These are phyloP conservation scores for Rhodotorula babjevae DNA, from an alignment of 768 basidiomycete species.

Conservation along the genomic window DNA sequence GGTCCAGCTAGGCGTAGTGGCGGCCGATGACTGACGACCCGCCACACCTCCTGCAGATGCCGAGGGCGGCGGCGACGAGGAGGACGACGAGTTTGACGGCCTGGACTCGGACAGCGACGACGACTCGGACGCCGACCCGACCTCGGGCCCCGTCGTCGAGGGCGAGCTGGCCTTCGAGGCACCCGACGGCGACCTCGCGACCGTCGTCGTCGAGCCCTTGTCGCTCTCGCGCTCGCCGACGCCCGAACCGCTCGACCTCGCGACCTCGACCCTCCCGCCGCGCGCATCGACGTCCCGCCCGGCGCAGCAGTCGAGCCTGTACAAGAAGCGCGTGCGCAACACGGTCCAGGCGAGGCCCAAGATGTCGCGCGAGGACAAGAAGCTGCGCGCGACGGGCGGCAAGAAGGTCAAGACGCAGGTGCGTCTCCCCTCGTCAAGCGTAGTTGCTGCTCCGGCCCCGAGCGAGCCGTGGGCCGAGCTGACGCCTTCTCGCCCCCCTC, in stretches of 20 bases:
- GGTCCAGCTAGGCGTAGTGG: too few relatives aligned
- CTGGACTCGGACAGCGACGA: neutral
- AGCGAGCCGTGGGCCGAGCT: too few relatives aligned
- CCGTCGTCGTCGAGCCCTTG: constrained; percentile 29
- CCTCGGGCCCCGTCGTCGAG: constrained; percentile 1
- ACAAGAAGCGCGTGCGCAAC: constrained; percentile 34
- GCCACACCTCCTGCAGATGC: too few relatives aligned
- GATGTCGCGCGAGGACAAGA: constrained; percentile 31
- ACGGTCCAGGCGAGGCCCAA: constrained; percentile 28
- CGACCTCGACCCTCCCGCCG: neutral
- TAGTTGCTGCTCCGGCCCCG: too few relatives aligned
- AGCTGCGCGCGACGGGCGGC: constrained; percentile 28
- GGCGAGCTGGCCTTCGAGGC: constrained; percentile 6
- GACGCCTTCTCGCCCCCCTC: too few relatives aligned
- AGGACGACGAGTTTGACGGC: neutral
- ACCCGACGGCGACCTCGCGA: constrained; percentile 24
- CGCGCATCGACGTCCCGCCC: neutral
- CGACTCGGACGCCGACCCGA: neutral
- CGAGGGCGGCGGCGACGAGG: neutral
- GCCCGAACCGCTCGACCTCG: constrained; percentile 13
- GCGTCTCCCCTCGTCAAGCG: too few relatives aligned
- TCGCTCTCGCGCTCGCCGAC: constrained; percentile 34
- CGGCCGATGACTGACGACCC: too few relatives aligned
- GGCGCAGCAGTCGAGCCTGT: neutral
- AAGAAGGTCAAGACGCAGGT: constrained; percentile 35